Percentiles rank a stretch among this genome's conserved stretches.
Evolutionary conservation across 2,329 filamentous ascomycete species (phyloP).

Genomic region (Sclerotinia glacialis): DNA sequence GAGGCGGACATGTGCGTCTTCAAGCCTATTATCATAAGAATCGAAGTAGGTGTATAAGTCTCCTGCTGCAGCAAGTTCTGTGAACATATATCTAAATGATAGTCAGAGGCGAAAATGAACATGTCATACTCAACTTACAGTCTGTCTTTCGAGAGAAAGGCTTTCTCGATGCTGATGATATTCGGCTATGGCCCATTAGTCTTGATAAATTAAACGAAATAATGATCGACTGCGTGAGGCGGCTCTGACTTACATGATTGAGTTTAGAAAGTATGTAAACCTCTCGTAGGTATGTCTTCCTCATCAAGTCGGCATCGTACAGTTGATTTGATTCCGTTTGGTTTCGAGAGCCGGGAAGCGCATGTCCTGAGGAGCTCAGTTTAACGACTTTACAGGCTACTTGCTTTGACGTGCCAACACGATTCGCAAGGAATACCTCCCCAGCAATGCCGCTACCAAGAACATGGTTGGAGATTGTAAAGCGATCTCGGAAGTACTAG

Average conservation of each 20-base stretch:
- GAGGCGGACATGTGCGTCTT: constrained; percentile 33
- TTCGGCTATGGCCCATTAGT: constrained; percentile 48
- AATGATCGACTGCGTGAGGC: background rate
- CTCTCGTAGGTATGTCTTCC: constrained; percentile 48
- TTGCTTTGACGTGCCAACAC: constrained; percentile 54
- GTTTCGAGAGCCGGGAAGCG: background rate
- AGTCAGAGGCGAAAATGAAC: constrained; percentile 21
- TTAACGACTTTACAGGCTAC: constrained; percentile 67
- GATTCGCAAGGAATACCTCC: constrained; percentile 52
- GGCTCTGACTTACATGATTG: constrained; percentile 48
- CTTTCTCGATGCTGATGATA: constrained; percentile 51
- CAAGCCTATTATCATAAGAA: constrained; percentile 29
- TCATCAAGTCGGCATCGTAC: constrained; percentile 30
- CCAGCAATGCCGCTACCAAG: constrained; percentile 55
- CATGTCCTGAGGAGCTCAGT: constrained; percentile 39
- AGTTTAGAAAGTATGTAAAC: constrained; percentile 53
- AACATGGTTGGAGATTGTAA: constrained; percentile 47
- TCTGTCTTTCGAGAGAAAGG: constrained; percentile 48
- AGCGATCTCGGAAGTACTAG: constrained; percentile 49
- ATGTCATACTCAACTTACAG: constrained; percentile 42
- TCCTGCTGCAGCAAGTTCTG: constrained; percentile 53
- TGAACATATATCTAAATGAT: constrained; percentile 51
- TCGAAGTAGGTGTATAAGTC: constrained; percentile 39
- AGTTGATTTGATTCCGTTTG: background rate
- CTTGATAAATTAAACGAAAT: background rate